Evolutionary conservation across 192 early-diverging fungal genomes (phyloP), one percentile per base, ranked within the genome.

Genomic region (Haplosporangium gracile): DNA sequence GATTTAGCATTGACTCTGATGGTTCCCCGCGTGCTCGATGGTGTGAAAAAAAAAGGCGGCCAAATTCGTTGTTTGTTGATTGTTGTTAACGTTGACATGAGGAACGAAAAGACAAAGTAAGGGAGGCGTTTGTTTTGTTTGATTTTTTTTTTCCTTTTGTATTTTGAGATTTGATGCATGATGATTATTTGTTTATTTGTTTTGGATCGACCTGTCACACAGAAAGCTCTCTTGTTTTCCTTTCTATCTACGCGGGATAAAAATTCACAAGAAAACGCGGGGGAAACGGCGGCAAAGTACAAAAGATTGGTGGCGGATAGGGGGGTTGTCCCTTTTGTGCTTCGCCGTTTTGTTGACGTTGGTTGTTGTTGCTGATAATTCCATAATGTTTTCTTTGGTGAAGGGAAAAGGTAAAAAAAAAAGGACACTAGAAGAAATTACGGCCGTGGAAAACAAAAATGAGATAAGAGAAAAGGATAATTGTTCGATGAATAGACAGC

Each of bases 211-310:
- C 29, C 32, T 65, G 60, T 65, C 60, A 65, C 60, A 65, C 60
- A 65, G 11, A 65, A 24, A n/a, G 60, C 60, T 65, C 60, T 34
- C 3, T 15, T 36, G 36, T 36, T 36, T 2, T 36, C 36, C 36
- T 36, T 65, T 8, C 29, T 65, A 65, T 65, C 60, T 65, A 29
- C 26, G 60, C 60, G 34, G 70, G 40, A n/a, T 42, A 71, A 42
- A 42, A 71, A 39, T n/a, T 38, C 38, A 71, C 34, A 38, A 71
- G 40, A 42, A 71, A 42, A 42, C 34, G 70, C 70, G 70, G 70
- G 70, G 70, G 70, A 71, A 22, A 38, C 39, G 38, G 13, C 13
- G 60, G 29, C 8, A 32, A 32, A 65, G 32, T 2, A 11, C 13
- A 65, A 0, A 13, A 29, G 29, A 32, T 32, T 65, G 60, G 60